Conservation (phyloP, 2,329 filamentous ascomycete genomes). For the Beauveria varroae region DNA sequence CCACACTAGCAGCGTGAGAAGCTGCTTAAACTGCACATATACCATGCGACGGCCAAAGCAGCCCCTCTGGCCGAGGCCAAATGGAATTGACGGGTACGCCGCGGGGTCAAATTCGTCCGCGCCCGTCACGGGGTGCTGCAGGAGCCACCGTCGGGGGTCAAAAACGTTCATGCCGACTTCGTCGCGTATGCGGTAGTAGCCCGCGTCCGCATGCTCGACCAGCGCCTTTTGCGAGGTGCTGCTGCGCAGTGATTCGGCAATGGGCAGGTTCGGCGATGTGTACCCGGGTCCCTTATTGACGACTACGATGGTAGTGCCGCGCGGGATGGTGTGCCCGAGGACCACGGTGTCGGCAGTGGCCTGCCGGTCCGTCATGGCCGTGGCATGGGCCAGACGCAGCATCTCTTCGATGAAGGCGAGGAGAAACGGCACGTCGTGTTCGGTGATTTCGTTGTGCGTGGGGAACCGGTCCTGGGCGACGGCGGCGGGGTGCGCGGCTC, state of each 20-base stretch:
- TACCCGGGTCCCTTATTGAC: constrained; percentile 18
- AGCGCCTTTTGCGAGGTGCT: background rate
- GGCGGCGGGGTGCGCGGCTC: constrained; percentile 14
- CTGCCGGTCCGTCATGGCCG: constrained; percentile 19
- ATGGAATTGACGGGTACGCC: background rate
- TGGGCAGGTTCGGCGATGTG: constrained; percentile 5
- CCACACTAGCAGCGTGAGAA: constrained; percentile 9
- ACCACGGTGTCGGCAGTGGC: constrained; percentile 20
- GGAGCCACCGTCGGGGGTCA: constrained; percentile 13
- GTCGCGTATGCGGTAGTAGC: constrained; percentile 4
- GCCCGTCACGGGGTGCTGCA: background rate
- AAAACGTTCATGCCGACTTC: constrained; percentile 8
- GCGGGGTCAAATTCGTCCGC: background rate
- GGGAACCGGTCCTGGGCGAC: constrained; percentile 15
- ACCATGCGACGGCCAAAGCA: constrained; percentile 6
- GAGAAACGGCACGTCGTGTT: constrained; percentile 20
- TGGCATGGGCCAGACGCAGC: constrained; percentile 20
- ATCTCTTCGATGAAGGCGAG: constrained; percentile 26
- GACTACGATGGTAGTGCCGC: constrained; percentile 20
- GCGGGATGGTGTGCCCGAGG: constrained; percentile 21
- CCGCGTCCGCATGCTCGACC: background rate
- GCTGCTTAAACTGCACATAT: constrained; percentile 5
- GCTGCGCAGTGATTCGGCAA: background rate
- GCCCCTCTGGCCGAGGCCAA: constrained; percentile 5
- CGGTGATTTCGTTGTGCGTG: constrained; percentile 19